Evolutionary conservation across 73 alveolate genomes (phyloP).

Genomic region (Tetrahymena thermophila): DNA sequence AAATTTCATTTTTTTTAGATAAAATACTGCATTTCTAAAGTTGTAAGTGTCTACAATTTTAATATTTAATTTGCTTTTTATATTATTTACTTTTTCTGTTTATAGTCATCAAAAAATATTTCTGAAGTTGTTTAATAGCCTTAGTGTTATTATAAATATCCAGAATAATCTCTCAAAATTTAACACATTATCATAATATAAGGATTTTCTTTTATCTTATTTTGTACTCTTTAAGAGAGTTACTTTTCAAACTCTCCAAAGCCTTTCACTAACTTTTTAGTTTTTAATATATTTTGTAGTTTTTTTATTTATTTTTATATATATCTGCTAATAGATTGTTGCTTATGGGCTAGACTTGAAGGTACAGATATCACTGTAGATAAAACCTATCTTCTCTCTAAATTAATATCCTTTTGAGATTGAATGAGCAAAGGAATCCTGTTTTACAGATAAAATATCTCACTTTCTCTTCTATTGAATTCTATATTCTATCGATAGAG

Average conservation of each 20-base stretch:
- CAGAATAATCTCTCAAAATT: neutral
- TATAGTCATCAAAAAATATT: neutral
- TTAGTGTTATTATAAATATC: neutral
- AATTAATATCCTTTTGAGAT: neutral
- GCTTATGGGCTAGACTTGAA: neutral
- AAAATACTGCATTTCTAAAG: neutral
- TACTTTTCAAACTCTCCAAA: neutral
- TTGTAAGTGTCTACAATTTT: neutral
- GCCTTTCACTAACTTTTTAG: neutral
- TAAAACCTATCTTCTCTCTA: neutral
- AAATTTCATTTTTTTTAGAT: neutral
- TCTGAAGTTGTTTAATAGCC: neutral
- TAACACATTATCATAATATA: neutral
- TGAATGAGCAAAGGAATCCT: neutral
- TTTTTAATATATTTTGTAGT: neutral
- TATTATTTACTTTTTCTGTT: neutral
- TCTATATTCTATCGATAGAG: neutral
- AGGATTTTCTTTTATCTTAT: neutral
- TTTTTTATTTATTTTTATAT: neutral
- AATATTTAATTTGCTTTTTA: neutral
- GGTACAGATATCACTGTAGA: neutral
- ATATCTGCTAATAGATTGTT: neutral
- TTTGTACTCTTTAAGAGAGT: neutral
- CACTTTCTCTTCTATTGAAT: neutral
- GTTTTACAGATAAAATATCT: neutral